Evolutionary conservation across 805 yeast species (phyloP).

Genomic region (Komagataella populi): DNA sequence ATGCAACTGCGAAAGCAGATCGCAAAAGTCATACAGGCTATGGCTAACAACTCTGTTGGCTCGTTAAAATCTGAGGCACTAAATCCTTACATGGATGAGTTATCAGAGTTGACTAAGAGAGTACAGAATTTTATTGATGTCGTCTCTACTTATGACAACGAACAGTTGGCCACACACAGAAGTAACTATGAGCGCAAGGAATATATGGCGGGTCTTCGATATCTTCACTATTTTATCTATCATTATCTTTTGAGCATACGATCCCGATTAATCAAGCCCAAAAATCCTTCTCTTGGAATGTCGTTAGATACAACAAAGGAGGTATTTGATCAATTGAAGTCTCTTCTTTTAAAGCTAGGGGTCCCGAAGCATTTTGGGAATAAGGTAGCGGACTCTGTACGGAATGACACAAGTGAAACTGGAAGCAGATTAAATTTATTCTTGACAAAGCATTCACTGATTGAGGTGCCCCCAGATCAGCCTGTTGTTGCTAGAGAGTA

Average conservation of each 20-base stretch:
- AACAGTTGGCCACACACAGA: background rate
- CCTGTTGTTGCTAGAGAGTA: constrained; percentile 43
- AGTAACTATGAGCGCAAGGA: background rate
- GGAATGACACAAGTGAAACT: constrained; percentile 29
- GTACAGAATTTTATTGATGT: background rate
- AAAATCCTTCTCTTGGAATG: background rate
- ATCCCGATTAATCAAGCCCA: background rate
- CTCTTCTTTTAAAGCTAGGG: background rate
- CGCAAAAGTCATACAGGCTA: constrained; percentile 73
- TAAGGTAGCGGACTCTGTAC: constrained; percentile 40
- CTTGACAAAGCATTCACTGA: constrained; percentile 52
- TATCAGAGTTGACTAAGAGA: background rate
- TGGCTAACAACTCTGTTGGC: constrained; percentile 70
- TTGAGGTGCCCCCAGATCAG: constrained; percentile 30
- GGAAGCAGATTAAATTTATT: constrained; percentile 52
- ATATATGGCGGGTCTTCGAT: background rate
- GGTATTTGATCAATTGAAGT: background rate
- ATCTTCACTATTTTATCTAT: background rate
- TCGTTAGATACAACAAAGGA: background rate
- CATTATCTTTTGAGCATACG: background rate
- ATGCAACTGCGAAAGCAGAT: constrained; percentile 22
- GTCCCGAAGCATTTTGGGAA: constrained; percentile 18
- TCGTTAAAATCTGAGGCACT: constrained; percentile 10
- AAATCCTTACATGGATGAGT: background rate
- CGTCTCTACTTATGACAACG: background rate